A percentile compares a stretch with the other conserved stretches of the same genome.
Evolutionary conservation across 768 basidiomycete species (phyloP).

Genomic region (Daedaleopsis nitida): DNA sequence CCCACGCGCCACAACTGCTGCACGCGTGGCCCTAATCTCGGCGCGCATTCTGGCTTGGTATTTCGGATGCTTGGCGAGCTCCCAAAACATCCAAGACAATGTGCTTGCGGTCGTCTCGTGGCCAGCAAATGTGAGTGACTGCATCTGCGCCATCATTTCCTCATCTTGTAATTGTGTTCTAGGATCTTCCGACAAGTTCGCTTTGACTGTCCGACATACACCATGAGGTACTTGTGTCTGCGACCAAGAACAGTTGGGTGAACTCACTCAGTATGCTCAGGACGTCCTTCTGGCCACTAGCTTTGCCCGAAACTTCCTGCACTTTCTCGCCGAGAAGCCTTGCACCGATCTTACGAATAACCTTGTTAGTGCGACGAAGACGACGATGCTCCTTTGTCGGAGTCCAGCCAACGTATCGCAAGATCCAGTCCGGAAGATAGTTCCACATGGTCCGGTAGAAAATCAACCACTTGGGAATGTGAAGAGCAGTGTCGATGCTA

Average conservation of each 20-base stretch:
- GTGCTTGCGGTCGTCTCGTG: slow-evolving; percentile 8
- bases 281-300: slow-evolving; percentile 13
- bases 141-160: slow-evolving; percentile 19
- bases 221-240: background rate
- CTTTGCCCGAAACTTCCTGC: background rate
- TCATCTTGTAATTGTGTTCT: slow-evolving; percentile 1
- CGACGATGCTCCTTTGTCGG: slow-evolving; percentile 1
- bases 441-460: background rate
- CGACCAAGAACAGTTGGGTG: background rate
- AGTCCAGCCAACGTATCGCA: background rate
- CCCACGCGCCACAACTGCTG: background rate
- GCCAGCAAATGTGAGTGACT: background rate
- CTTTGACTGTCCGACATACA: slow-evolving; percentile 5
- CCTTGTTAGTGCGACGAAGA: background rate
- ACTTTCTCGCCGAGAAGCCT: slow-evolving; percentile 5
- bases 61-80: slow-evolving; percentile 1
- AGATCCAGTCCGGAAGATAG: background rate
- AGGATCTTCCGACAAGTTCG: slow-evolving; percentile 18
- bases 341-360: slow-evolving; percentile 6
- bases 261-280: slow-evolving; percentile 18
- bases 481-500: background rate
- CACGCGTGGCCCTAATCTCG: slow-evolving; percentile 7
- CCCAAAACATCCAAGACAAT: slow-evolving; percentile 7
- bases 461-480: background rate
- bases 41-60: slow-evolving; percentile 10